phyloP scores from a whole-genome alignment of 2,329 filamentous ascomycete genomes.

The Pseudogymnoascus sp. region DNA sequence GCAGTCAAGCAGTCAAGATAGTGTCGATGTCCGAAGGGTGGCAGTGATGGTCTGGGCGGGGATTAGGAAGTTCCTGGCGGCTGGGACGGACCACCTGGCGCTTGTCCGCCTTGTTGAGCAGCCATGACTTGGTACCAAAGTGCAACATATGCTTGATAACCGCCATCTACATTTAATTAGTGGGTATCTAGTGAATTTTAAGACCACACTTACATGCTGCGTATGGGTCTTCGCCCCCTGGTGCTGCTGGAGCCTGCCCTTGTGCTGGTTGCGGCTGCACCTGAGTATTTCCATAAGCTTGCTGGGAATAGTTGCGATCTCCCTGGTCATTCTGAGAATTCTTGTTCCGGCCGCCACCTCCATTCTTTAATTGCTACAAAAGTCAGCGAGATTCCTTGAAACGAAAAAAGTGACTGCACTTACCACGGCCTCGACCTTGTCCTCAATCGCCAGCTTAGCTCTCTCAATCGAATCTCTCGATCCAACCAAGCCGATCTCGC shows the following conservation, averaged over 20 bases:
- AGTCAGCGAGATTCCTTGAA: slow-evolving; percentile 18
- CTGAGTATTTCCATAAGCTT: slow-evolving; percentile 34
- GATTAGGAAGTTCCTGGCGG: slow-evolving; percentile 34
- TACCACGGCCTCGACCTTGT: slow-evolving; percentile 87
- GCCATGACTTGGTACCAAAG: slow-evolving; percentile 71
- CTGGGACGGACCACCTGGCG: slow-evolving; percentile 32
- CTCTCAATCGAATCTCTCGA: slow-evolving; percentile 67
- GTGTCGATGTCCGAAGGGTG: slow-evolving; percentile 22
- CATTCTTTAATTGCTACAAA: slow-evolving; percentile 44
- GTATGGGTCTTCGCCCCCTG: slow-evolving; percentile 59
- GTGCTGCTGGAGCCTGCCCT: slow-evolving; percentile 35
- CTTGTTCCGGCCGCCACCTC: slow-evolving; percentile 38
- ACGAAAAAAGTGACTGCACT: slow-evolving; percentile 31
- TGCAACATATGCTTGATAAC: slow-evolving; percentile 72
- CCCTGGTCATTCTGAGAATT: slow-evolving; percentile 46
- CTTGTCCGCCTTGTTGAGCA: slow-evolving; percentile 37
- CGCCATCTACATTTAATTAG: slow-evolving; percentile 51
- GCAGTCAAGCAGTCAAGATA: slow-evolving; percentile 28
- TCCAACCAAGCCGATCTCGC: slow-evolving; percentile 81
- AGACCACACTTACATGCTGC: slow-evolving; percentile 55
- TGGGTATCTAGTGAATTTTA: slow-evolving; percentile 21
- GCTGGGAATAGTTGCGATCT: slow-evolving; percentile 46
- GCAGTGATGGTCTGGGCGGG: slow-evolving; percentile 17
- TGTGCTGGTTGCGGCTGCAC: slow-evolving; percentile 38
- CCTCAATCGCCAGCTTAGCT: slow-evolving; percentile 79